These are phyloP conservation scores for Cicer judaicum DNA, from an alignment of 306 rosid genomes.

Conservation along the genomic window DNA sequence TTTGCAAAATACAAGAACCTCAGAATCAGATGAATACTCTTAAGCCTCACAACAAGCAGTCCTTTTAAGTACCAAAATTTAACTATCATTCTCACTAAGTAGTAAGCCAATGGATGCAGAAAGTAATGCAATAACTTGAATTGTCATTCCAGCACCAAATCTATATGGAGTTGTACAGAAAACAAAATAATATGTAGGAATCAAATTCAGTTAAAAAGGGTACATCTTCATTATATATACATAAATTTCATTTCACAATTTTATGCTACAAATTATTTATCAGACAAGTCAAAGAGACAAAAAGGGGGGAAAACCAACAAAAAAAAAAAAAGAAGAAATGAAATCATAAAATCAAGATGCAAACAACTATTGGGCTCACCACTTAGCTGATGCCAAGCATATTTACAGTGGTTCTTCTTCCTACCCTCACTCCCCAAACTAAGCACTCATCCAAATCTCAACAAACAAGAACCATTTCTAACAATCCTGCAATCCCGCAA, in stretches of 20 bases:
- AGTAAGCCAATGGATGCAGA: constrained; percentile 6
- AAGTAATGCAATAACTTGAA: constrained; percentile 15
- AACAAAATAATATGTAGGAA: background rate
- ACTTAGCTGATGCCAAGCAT: constrained; percentile 58
- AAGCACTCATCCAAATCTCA: constrained; percentile 53
- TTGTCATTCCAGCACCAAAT: background rate
- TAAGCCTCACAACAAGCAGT: background rate
- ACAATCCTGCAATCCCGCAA: constrained; percentile 55
- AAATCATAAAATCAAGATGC: constrained; percentile 54
- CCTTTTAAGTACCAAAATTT: too few relatives aligned
- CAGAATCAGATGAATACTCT: background rate
- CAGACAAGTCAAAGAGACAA: constrained; percentile 56
- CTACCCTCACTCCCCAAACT: constrained; percentile 52
- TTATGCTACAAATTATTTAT: constrained; percentile 82
- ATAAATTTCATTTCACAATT: constrained; percentile 54
- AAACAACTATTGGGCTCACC: constrained; percentile 61
- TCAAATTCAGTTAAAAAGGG: background rate
- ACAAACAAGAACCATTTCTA: constrained; percentile 56
- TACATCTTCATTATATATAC: constrained; percentile 54
- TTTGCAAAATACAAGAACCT: background rate
- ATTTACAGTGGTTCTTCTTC: constrained; percentile 66
- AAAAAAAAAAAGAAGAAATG: constrained; percentile 33
- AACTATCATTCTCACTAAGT: background rate
- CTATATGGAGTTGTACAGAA: background rate
- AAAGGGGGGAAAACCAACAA: background rate